Base-by-base conservation (phyloP, 805 yeast species). In the Wickerhamomyces subpelliculosus region DNA sequence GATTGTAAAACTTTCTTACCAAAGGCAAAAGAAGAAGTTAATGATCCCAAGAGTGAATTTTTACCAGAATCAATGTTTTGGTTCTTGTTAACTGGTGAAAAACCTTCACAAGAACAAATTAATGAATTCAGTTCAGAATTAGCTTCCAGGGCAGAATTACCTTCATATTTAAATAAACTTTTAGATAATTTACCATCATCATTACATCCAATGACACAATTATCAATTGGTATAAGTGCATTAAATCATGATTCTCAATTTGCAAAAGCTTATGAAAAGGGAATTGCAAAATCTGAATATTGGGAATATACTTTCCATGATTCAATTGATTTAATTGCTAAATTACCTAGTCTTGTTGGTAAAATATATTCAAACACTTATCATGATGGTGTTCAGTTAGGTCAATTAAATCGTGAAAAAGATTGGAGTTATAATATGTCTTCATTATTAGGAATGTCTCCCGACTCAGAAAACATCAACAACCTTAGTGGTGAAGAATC, bases 161-260 rank as follows among this genome's bases (percentile, higher is more conserved):
- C 93, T 43, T 72, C 67, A 47, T 76, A 78, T 58, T 75, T 79
- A 32, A 70, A 64, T 54, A 75, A 72, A 51, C 62, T 80, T 38
- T 64, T 83, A 45, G 82, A 78, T 64, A 61, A 70, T 36, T 69
- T 81, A 43, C 93, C 93, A 39, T 57, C 72, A 29, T 70, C 75
- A 48, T 67, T 83, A 58, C 93, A 83, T 61, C 93, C 93, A 56
- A 83, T 83, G 93, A 81, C 90, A 23, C 93, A 83, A 60, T 69
- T 83, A 52, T 73, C 86, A 35, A 80, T 84, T 55, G 89, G 85
- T 24, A 75, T 84, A 35, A 71, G 81, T 39, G 81, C 88, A 29
- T 70, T 84, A 59, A 83, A 81, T 64, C 71, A 79, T 43, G 82
- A 79, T 49, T 80, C 88, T 16, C 64, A 61, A 47, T 83, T 83